phyloP scores from a whole-genome alignment of 2,329 filamentous ascomycete genomes.

The Verticillium dahliae region DNA sequence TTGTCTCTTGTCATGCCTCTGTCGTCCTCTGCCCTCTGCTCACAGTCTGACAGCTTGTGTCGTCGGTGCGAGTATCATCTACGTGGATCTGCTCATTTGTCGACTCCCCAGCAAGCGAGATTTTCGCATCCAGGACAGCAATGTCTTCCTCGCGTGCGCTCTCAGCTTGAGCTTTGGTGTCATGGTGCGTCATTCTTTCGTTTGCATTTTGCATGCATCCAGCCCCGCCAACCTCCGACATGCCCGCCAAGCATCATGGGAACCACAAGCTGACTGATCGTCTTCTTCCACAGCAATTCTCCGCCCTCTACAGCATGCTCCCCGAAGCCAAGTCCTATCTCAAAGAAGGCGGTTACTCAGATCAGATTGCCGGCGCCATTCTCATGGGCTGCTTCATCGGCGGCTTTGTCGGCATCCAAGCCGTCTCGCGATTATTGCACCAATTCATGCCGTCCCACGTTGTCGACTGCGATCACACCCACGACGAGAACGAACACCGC shows the following conservation, averaged over 20 bases:
- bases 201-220: not conserved
- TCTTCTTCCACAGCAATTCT: constrained; percentile 63
- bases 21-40: constrained; percentile 7
- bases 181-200: constrained; percentile 59
- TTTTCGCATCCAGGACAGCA: constrained; percentile 87
- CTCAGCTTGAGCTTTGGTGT: constrained; percentile 92
- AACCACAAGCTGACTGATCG: not conserved
- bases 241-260: not conserved
- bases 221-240: not conserved
- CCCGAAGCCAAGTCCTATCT: constrained; percentile 80
- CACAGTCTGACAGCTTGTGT: constrained; percentile 46
- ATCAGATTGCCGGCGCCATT: constrained; percentile 60
- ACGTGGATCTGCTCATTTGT: constrained; percentile 71
- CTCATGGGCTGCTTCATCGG: constrained; percentile 64
- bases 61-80: constrained; percentile 77
- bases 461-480: constrained; percentile 72
- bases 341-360: constrained; percentile 57
- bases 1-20: not conserved
- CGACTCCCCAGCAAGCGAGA: constrained; percentile 64
- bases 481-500: constrained; percentile 44
- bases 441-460: constrained; percentile 71
- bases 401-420: constrained; percentile 71
- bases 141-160: constrained; percentile 78
- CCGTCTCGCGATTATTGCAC: constrained; percentile 66
- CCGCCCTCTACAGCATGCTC: constrained; percentile 86